Evolutionary conservation across 345 rosid species (phyloP).

Genomic region (Salix viminalis): DNA sequence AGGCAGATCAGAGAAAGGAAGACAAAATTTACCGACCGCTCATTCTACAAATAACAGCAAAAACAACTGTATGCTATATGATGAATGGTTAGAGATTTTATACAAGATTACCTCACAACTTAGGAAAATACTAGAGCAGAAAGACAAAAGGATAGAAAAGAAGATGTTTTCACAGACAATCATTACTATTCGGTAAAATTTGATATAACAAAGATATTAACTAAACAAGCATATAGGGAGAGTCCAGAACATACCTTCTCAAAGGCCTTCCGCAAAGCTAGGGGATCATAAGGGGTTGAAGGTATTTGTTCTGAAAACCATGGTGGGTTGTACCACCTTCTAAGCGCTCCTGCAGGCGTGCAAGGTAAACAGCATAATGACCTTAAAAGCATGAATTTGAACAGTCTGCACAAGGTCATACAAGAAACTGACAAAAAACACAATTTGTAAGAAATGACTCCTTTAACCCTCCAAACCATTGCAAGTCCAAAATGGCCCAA

Average conservation of each 20-base stretch:
- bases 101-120: background rate
- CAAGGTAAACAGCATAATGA: background rate
- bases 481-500: background rate
- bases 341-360: slow-evolving; percentile 50
- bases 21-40: background rate
- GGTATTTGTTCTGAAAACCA: slow-evolving; percentile 70
- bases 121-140: background rate
- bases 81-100: background rate
- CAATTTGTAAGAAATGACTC: background rate
- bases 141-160: background rate
- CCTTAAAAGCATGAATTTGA: background rate
- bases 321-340: slow-evolving; percentile 78
- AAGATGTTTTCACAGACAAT: background rate
- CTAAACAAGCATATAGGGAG: slow-evolving; percentile 1
- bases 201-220: background rate
- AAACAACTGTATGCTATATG: background rate
- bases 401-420: background rate
- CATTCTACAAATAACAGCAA: background rate
- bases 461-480: background rate
- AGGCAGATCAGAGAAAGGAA: background rate
- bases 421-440: background rate
- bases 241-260: slow-evolving; percentile 52
- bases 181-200: background rate
- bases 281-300: slow-evolving; percentile 59
- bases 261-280: slow-evolving; percentile 45